These are phyloP conservation scores for Astragalus glycyphyllos DNA, from an alignment of 306 rosid genomes.

Conservation along the genomic window DNA sequence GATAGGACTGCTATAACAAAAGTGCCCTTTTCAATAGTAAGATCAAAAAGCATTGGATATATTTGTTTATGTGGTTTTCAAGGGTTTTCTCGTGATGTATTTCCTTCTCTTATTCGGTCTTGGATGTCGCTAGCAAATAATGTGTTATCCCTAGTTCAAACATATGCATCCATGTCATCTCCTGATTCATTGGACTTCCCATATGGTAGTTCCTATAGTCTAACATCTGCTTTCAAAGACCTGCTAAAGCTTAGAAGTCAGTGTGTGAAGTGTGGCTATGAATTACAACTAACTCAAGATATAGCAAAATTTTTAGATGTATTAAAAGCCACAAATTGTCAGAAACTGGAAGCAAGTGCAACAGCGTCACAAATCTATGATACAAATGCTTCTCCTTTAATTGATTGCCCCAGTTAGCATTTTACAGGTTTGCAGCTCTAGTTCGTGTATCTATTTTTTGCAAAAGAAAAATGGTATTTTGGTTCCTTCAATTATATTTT, in stretches of 20 bases:
- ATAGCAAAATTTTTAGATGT: not conserved
- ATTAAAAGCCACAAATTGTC: not conserved
- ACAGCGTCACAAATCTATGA: not conserved
- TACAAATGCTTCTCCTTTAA: not conserved
- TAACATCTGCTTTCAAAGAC: not conserved
- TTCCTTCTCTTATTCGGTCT: constrained; percentile 13
- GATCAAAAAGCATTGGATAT: constrained; percentile 12
- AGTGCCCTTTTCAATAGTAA: constrained; percentile 30
- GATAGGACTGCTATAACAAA: constrained; percentile 26
- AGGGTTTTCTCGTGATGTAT: constrained; percentile 19
- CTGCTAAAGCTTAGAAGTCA: constrained; percentile 4
- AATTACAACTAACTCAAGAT: not conserved
- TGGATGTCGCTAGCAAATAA: constrained; percentile 27
- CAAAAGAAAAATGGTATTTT: not conserved
- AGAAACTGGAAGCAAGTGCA: not conserved
- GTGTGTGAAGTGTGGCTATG: not conserved
- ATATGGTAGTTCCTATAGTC: no score
- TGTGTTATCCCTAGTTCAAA: not conserved
- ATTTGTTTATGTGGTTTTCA: constrained; percentile 11
- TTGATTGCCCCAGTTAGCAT: not conserved
- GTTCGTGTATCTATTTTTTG: not conserved
- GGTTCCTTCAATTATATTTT: not conserved
- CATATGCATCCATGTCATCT: not conserved
- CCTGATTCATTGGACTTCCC: not conserved
- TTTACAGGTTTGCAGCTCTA: not conserved